Percentiles rank a stretch among this genome's conserved stretches.
These are phyloP conservation scores for Melaleuca alternifolia DNA, from an alignment of 345 rosid species.

Conservation along the genomic window DNA sequence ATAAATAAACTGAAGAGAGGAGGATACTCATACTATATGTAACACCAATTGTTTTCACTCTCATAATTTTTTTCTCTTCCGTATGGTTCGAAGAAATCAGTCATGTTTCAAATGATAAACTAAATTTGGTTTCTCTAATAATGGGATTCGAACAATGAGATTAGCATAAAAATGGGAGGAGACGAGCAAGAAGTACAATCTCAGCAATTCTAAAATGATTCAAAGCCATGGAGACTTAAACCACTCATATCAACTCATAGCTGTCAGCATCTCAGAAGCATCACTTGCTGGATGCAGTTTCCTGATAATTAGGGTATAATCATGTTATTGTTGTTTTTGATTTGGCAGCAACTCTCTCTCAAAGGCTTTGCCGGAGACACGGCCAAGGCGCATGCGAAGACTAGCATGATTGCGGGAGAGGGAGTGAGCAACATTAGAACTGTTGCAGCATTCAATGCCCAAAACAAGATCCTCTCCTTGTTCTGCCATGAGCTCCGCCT, in stretches of 20 bases:
- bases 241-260: not conserved
- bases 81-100: not conserved
- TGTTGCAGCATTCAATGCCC: conserved; percentile 97
- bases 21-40: not conserved
- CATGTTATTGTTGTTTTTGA: not conserved
- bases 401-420: conserved; percentile 99
- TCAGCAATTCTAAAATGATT: not conserved
- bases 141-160: not conserved
- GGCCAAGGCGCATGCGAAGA: conserved; percentile 98
- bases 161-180: not conserved
- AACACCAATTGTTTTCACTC: not conserved
- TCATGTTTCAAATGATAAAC: not conserved
- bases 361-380: conserved; percentile 99
- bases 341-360: conserved; percentile 81
- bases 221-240: not conserved
- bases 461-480: conserved; percentile 70
- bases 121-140: not conserved
- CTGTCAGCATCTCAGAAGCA: not conserved
- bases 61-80: not conserved
- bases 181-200: not conserved
- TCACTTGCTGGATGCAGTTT: not conserved
- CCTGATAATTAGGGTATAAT: not conserved
- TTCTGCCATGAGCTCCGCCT: conserved; percentile 73
- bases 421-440: conserved; percentile 99
- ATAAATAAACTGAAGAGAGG: not conserved